These are phyloP conservation scores for Wickerhamomyces pijperi DNA, from an alignment of 805 yeast genomes.

Conservation along the genomic window DNA sequence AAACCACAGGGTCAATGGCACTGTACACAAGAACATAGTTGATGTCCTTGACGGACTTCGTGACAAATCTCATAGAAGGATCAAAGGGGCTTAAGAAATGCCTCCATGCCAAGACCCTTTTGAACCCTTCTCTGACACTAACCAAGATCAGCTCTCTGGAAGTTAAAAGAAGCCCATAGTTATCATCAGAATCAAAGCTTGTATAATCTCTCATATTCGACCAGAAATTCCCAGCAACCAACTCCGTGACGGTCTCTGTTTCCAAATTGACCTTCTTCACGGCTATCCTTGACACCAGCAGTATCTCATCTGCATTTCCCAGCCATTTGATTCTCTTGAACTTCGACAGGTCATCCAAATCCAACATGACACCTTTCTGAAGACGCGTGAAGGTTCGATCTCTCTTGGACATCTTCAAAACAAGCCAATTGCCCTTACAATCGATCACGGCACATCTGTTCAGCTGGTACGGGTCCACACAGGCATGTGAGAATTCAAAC, in stretches of 20 bases:
- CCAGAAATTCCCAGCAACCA: slow-evolving; percentile 19
- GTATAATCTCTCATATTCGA: slow-evolving; percentile 30
- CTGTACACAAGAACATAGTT: slow-evolving; percentile 19
- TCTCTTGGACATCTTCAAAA: slow-evolving; percentile 19
- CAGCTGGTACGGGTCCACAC: slow-evolving; percentile 31
- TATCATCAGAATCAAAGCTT: slow-evolving; percentile 17
- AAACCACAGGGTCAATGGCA: slow-evolving; percentile 19
- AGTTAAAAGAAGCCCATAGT: slow-evolving; percentile 45
- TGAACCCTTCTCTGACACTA: slow-evolving; percentile 23
- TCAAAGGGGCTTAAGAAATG: slow-evolving; percentile 52
- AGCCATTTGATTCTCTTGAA: slow-evolving; percentile 46
- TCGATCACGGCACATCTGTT: slow-evolving; percentile 19
- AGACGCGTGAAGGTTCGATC: neutral
- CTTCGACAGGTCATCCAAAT: slow-evolving; percentile 40
- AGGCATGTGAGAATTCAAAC: slow-evolving; percentile 32
- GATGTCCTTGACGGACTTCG: slow-evolving; percentile 16
- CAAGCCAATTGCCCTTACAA: slow-evolving; percentile 38
- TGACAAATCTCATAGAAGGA: slow-evolving; percentile 33
- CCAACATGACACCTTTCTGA: slow-evolving; percentile 16
- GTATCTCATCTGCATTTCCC: slow-evolving; percentile 17
- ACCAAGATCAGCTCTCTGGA: slow-evolving; percentile 55
- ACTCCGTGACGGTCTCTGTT: slow-evolving; percentile 19
- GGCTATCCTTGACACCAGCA: slow-evolving; percentile 32
- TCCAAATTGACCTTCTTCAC: slow-evolving; percentile 22
- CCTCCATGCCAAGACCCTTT: slow-evolving; percentile 57